Conservation (phyloP, 805 yeast species). For the Starmerella stigmatis region DNA sequence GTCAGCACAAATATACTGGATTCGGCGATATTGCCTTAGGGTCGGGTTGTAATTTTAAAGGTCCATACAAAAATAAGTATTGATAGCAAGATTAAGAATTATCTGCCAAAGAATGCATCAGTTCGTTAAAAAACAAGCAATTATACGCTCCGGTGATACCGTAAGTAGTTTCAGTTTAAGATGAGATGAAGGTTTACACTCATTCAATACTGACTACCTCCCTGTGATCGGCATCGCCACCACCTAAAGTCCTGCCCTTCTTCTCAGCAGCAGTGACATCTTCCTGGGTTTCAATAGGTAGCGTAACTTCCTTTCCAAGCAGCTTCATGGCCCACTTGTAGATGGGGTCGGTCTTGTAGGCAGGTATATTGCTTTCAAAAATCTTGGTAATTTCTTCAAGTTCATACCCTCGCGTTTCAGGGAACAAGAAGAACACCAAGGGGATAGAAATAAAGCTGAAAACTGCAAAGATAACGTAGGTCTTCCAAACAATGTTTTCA, state of each 20-base stretch:
- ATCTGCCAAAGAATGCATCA: too few species aligned
- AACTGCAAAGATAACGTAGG: constrained; percentile 67
- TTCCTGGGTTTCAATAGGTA: constrained; percentile 7
- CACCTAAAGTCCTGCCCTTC: neutral
- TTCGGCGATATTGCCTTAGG: too few species aligned
- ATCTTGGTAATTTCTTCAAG: constrained; percentile 59
- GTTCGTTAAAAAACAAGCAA: too few species aligned
- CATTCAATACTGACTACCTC: constrained; percentile 3
- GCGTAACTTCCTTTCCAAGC: constrained; percentile 12
- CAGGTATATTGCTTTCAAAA: constrained; percentile 33
- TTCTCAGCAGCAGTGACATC: constrained; percentile 7
- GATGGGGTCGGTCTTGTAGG: constrained; percentile 21
- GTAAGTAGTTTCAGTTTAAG: too few species aligned
- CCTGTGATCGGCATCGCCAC: constrained; percentile 3
- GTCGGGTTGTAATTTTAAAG: too few species aligned
- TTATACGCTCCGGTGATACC: too few species aligned
- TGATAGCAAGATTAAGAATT: too few species aligned
- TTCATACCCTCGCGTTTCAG: constrained; percentile 57
- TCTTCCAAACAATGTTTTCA: constrained; percentile 56
- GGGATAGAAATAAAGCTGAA: constrained; percentile 47
- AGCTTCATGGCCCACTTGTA: constrained; percentile 14
- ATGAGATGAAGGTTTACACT: neutral
- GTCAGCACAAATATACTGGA: too few species aligned
- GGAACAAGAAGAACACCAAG: constrained; percentile 47
- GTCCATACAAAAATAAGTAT: too few species aligned